These are phyloP conservation scores for Pseudotulostoma volvatum DNA, from an alignment of 495 filamentous ascomycete species.

Conservation along the genomic window DNA sequence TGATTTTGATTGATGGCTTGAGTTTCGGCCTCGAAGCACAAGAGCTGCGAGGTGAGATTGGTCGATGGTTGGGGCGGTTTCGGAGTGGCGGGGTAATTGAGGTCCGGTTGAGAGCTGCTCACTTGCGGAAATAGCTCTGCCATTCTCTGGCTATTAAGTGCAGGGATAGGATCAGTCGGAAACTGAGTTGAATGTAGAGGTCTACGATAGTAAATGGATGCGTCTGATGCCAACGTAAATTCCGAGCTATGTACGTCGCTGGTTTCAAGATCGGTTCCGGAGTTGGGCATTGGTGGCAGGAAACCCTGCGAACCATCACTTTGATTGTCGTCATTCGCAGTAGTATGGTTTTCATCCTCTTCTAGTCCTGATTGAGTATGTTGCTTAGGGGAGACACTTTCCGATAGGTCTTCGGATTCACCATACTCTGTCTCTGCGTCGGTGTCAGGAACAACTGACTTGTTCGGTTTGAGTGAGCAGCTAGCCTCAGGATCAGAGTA, in stretches of 20 bases:
- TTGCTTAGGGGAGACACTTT: neutral
- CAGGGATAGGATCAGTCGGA: conserved; percentile 27
- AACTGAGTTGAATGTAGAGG: conserved; percentile 26
- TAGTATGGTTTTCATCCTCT: neutral
- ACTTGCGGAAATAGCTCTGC: conserved; percentile 27
- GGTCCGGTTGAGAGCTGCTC: conserved; percentile 3
- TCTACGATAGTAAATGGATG: conserved; percentile 26
- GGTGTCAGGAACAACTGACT: conserved; percentile 29
- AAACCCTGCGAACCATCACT: neutral
- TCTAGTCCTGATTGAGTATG: neutral
- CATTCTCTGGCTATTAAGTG: conserved; percentile 25
- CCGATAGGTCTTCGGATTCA: conserved; percentile 12
- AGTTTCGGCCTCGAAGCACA: conserved; percentile 10
- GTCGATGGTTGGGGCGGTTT: neutral
- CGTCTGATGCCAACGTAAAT: conserved; percentile 20
- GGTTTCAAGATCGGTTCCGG: conserved; percentile 10
- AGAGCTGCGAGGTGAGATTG: neutral
- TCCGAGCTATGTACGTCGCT: conserved; percentile 6
- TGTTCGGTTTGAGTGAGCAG: conserved; percentile 3
- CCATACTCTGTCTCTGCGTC: conserved; percentile 26
- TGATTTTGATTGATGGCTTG: conserved; percentile 11
- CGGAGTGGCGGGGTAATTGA: neutral
- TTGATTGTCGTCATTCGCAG: neutral
- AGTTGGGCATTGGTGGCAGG: conserved; percentile 12
- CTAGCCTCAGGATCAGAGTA: neutral